Percentiles rank a stretch among this genome's conserved stretches.
These are phyloP conservation scores for Zoysia matrella DNA, from an alignment of 202 grass and related monocot genomes.

Conservation along the genomic window DNA sequence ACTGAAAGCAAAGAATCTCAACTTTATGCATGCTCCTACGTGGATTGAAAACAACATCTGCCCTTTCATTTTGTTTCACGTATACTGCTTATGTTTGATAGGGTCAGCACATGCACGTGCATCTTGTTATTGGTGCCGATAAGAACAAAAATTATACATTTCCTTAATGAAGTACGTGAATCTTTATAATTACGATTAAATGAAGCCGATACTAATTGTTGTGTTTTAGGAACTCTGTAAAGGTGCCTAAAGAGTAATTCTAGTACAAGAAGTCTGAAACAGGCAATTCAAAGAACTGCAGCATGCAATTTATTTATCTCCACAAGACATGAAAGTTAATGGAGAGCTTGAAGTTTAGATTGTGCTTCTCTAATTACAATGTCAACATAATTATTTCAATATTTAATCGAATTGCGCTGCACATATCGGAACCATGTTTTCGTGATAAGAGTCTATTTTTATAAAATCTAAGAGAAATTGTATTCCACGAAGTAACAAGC, in stretches of 20 bases:
- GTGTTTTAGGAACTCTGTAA: conserved; percentile 11
- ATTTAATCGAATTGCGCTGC: conserved; percentile 10
- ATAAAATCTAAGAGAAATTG: conserved; percentile 10
- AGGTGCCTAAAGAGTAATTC: background rate
- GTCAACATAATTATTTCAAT: conserved; percentile 22
- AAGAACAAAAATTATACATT: conserved; percentile 33
- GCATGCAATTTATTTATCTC: background rate
- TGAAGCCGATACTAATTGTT: conserved; percentile 25
- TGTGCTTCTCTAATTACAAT: conserved; percentile 27
- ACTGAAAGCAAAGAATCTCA: conserved; percentile 49
- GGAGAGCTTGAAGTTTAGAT: background rate
- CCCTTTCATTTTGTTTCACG: conserved; percentile 40
- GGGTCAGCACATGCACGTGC: conserved; percentile 30
- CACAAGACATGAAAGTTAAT: conserved; percentile 7
- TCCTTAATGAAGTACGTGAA: conserved; percentile 34
- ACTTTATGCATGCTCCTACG: conserved; percentile 28
- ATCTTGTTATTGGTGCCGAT: conserved; percentile 23
- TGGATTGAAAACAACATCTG: conserved; percentile 39
- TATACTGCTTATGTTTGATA: conserved; percentile 29
- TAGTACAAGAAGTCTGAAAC: conserved; percentile 16
- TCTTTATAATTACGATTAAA: conserved; percentile 33
- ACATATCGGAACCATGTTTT: conserved; percentile 19
- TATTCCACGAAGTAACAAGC: conserved; percentile 35
- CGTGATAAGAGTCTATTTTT: background rate
- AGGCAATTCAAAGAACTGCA: conserved; percentile 2